Evolutionary conservation across 306 rosid species (phyloP).

Genomic region (Lagenaria siceraria): DNA sequence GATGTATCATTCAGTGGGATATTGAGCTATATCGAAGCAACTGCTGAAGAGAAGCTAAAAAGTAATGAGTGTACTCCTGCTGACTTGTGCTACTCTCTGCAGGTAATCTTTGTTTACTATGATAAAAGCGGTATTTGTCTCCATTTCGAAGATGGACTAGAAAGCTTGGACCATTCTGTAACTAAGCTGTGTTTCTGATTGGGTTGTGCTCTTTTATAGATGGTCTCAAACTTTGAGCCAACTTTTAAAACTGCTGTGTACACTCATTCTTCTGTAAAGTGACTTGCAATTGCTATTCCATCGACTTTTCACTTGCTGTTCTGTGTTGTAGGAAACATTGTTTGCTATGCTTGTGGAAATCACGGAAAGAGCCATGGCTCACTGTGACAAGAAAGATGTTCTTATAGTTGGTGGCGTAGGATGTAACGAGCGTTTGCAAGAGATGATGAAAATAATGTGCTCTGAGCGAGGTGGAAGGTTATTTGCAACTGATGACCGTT

Average conservation of each 20-base stretch:
- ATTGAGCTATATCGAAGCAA: conserved; percentile 76
- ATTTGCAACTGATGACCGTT: conserved; percentile 90
- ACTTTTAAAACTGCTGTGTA: background rate
- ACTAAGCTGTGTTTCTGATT: background rate
- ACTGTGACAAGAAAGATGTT: conserved; percentile 75
- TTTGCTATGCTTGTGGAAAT: conserved; percentile 97
- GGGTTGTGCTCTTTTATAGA: background rate
- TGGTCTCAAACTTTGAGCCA: background rate
- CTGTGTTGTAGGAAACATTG: conserved; percentile 47
- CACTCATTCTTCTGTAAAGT: background rate
- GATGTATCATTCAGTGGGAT: conserved; percentile 91
- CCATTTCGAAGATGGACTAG: background rate
- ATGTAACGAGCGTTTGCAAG: conserved; percentile 80
- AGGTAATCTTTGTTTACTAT: conserved; percentile 24
- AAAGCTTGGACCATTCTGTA: background rate
- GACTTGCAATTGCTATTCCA: background rate
- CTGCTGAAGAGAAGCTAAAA: conserved; percentile 65
- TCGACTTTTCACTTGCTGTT: background rate
- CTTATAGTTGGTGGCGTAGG: conserved; percentile 96
- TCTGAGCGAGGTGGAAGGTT: conserved; percentile 74
- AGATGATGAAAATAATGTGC: conserved; percentile 94
- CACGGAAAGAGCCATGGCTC: conserved; percentile 95
- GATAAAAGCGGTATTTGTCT: background rate
- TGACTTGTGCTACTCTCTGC: conserved; percentile 89
- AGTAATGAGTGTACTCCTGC: conserved; percentile 84